phyloP scores from a whole-genome alignment of 495 filamentous ascomycete species.

The Penicillium simplicissimum region DNA sequence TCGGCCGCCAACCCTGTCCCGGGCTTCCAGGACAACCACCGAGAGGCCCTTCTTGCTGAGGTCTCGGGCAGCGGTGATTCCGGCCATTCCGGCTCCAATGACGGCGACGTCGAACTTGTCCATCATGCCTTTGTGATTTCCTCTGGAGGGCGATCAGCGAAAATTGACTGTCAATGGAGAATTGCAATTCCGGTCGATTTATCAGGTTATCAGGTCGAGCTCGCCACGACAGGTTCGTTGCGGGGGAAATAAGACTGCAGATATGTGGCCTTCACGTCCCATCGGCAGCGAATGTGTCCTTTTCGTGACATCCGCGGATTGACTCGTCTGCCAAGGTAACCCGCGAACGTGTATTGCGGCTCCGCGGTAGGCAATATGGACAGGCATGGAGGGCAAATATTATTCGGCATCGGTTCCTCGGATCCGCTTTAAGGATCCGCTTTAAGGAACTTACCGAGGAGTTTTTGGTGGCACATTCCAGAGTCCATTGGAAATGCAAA shows the following conservation, averaged over 20 bases:
- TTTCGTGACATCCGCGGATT: neutral
- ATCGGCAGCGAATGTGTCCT: neutral
- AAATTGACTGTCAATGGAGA: neutral
- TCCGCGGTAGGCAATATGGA: neutral
- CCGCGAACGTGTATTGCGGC: neutral
- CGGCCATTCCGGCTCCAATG: conserved; percentile 2
- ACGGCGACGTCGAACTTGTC: neutral
- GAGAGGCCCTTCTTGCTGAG: neutral
- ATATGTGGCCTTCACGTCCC: neutral
- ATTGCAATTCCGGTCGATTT: neutral
- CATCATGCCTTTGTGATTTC: neutral
- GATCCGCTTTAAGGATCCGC: neutral
- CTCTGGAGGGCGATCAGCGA: neutral
- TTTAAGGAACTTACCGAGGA: neutral
- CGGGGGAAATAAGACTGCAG: neutral
- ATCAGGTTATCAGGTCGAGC: neutral
- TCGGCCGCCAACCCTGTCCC: neutral
- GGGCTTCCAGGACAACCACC: neutral
- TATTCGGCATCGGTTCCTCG: neutral
- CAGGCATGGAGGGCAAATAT: neutral
- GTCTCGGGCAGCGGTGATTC: conserved; percentile 1
- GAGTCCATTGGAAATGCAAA: neutral
- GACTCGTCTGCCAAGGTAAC: neutral
- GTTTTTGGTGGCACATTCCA: neutral
- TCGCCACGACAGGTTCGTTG: neutral